phyloP scores from a whole-genome alignment of 371 early-diverging fungal genomes.

The Entomophthora muscae region DNA sequence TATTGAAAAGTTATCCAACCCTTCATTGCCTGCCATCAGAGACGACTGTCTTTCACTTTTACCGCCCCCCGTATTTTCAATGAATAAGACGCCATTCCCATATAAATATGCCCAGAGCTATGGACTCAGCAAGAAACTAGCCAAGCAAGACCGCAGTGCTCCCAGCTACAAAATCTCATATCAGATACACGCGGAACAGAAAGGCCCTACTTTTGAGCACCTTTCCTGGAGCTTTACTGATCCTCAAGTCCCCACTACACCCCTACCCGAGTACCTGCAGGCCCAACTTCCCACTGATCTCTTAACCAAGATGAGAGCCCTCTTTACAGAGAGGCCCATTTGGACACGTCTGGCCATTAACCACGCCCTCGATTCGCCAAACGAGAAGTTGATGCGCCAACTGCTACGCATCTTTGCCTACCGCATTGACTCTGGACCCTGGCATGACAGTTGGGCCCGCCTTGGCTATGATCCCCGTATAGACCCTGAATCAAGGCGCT shows the following conservation, averaged over 20 bases:
- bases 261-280: not conserved
- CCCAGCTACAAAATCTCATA: not conserved
- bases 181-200: not conserved
- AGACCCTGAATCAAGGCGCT: not conserved
- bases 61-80: not conserved
- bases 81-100: not conserved
- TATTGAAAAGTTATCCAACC: not conserved
- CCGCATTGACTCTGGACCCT: not conserved
- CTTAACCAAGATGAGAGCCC: not conserved
- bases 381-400: not conserved
- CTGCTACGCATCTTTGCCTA: not conserved
- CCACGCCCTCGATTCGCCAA: not conserved
- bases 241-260: not conserved
- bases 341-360: not conserved
- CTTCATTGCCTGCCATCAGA: not conserved
- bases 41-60: not conserved
- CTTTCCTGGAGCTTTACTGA: not conserved
- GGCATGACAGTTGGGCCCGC: not conserved
- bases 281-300: not conserved
- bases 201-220: not conserved
- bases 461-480: not conserved
- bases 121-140: not conserved
- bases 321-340: not conserved
- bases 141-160: not conserved
- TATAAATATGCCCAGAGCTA: not conserved